Percentiles rank a stretch among this genome's conserved stretches.
phyloP scores from a whole-genome alignment of 495 filamentous ascomycete species.

The Melanomma pulvis-pyrius region DNA sequence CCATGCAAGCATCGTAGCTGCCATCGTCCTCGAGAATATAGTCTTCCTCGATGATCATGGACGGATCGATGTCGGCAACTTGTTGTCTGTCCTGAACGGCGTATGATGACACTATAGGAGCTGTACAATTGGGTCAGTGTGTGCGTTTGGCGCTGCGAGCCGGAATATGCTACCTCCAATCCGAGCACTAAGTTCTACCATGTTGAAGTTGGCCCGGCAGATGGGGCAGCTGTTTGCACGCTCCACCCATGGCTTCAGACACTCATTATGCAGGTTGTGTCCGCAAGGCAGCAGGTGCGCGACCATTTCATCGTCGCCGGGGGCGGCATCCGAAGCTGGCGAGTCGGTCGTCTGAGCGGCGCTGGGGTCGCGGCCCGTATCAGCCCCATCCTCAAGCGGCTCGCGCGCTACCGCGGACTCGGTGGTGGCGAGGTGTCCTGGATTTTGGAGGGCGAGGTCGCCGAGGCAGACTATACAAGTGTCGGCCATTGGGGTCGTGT shows the following conservation, averaged over 20 bases:
- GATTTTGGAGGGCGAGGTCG: constrained; percentile 68
- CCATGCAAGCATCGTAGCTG: constrained; percentile 72
- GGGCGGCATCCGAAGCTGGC: constrained; percentile 45
- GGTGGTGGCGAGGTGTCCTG: constrained; percentile 54
- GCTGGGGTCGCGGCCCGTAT: constrained; percentile 35
- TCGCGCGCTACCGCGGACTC: constrained; percentile 36
- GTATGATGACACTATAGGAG: constrained; percentile 75
- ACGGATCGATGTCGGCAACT: constrained; percentile 82
- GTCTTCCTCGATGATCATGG: constrained; percentile 73
- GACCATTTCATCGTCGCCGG: constrained; percentile 55
- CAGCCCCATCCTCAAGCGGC: constrained; percentile 41
- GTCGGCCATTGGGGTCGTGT: constrained; percentile 68
- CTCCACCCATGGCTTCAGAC: constrained; percentile 89
- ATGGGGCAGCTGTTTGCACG: constrained; percentile 97
- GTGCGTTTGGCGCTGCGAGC: neutral
- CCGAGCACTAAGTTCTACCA: constrained; percentile 77
- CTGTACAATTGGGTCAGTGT: constrained; percentile 49
- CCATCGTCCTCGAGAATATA: constrained; percentile 57
- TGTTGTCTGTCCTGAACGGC: constrained; percentile 86
- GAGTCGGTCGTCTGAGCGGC: constrained; percentile 37
- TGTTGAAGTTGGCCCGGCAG: constrained; percentile 87
- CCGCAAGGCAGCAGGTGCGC: constrained; percentile 74
- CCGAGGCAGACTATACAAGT: constrained; percentile 97
- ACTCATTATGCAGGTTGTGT: constrained; percentile 88
- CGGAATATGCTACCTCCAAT: constrained; percentile 68